These are phyloP conservation scores for Pichia insulana DNA, from an alignment of 805 yeast species.

Conservation along the genomic window DNA sequence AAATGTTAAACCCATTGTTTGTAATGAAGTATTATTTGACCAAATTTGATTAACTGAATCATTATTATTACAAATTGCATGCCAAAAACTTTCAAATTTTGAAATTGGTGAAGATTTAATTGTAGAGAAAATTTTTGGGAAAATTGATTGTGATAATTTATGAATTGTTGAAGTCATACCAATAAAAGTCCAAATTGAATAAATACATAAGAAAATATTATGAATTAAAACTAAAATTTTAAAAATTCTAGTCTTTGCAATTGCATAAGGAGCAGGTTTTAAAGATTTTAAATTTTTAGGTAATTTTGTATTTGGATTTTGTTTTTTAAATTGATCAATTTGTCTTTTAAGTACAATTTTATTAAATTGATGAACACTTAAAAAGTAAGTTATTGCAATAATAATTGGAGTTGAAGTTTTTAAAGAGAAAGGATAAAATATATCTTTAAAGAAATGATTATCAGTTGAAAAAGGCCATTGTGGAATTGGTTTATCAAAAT, in stretches of 20 bases:
- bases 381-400: conserved; percentile 51
- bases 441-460: conserved; percentile 20
- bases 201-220: conserved; percentile 52
- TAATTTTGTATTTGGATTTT: conserved; percentile 21
- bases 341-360: conserved; percentile 40
- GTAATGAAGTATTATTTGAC: conserved; percentile 22
- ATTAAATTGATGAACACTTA: conserved; percentile 47
- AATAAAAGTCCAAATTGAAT: conserved; percentile 61
- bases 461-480: conserved; percentile 21
- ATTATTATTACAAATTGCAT: conserved; percentile 38
- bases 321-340: conserved; percentile 23
- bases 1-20: conserved; percentile 37
- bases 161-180: conserved; percentile 51
- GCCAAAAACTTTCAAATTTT: conserved; percentile 42
- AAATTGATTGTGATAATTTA: conserved; percentile 21
- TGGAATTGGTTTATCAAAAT: conserved; percentile 18
- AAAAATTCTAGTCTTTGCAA: conserved; percentile 40
- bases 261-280: conserved; percentile 44
- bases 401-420: conserved; percentile 45
- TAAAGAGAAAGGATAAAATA: conserved; percentile 35
- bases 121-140: conserved; percentile 22
- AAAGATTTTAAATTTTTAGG: conserved; percentile 28
- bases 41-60: conserved; percentile 54
- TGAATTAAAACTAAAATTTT: conserved; percentile 50
- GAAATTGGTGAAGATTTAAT: conserved; percentile 7